phyloP scores from a whole-genome alignment of 768 basidiomycete species.

The Mycena crocata region DNA sequence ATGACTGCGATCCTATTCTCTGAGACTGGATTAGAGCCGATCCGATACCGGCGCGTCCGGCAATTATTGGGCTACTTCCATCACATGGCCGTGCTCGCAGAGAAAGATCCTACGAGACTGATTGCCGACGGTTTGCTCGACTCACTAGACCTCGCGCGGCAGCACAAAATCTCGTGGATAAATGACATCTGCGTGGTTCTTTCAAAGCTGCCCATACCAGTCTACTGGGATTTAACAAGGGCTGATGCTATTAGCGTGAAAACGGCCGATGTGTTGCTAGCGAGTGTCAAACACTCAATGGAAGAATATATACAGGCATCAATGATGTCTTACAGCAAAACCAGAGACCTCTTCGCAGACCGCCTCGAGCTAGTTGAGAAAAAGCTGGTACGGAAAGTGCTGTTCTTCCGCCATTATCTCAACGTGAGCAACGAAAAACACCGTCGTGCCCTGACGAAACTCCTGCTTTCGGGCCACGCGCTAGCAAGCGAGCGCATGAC shows the following conservation, averaged over 20 bases:
- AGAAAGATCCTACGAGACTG: not conserved
- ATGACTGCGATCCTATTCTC: no score
- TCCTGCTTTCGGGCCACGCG: not conserved
- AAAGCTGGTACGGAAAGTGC: not conserved
- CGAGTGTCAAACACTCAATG: no score
- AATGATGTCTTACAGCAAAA: not conserved
- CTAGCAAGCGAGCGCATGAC: constrained; percentile 6
- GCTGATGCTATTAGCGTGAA: no score
- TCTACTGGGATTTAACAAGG: no score
- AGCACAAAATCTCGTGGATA: not conserved
- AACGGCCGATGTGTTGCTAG: no score
- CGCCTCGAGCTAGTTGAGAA: not conserved
- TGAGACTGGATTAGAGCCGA: no score
- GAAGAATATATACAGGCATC: no score
- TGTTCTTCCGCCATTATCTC: constrained; percentile 6
- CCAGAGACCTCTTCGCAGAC: not conserved
- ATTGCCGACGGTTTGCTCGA: not conserved
- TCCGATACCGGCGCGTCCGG: no score
- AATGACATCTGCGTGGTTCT: not conserved
- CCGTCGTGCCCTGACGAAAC: not conserved
- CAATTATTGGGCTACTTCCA: not conserved
- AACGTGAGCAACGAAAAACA: constrained; percentile 1
- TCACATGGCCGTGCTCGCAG: not conserved
- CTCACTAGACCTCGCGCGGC: not conserved
- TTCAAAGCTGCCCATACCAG: not conserved